phyloP scores from a whole-genome alignment of 768 basidiomycete species.

The Cystobasidium ongulense region DNA sequence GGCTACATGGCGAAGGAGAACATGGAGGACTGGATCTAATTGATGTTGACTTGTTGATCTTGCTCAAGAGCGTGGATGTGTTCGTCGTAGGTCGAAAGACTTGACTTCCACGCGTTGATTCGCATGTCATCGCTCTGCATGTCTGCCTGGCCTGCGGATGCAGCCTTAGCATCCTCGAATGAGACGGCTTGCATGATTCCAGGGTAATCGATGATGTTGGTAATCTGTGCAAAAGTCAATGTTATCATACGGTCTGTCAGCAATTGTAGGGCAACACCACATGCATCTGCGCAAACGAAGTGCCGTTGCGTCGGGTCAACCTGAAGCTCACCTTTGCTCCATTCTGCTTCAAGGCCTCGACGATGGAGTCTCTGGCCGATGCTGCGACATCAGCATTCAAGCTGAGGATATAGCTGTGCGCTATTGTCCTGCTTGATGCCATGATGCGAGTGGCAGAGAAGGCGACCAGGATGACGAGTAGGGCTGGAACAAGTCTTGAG shows the following conservation, averaged over 20 bases:
- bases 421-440: neutral
- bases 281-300: neutral
- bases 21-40: neutral
- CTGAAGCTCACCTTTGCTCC: constrained; percentile 9
- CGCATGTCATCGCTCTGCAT: constrained; percentile 3
- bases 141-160: neutral
- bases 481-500: neutral
- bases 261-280: neutral
- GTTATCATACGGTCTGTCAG: neutral
- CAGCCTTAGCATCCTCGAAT: constrained; percentile 15
- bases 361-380: neutral
- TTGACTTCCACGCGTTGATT: constrained; percentile 18
- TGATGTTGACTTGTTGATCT: constrained; percentile 23
- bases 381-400: constrained; percentile 12
- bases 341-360: constrained; percentile 11
- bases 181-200: constrained; percentile 25
- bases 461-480: neutral
- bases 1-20: neutral
- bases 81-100: neutral
- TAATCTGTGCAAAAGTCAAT: neutral
- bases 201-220: constrained; percentile 18
- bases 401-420: constrained; percentile 20
- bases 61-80: constrained; percentile 15
- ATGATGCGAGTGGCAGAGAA: neutral
- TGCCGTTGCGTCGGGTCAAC: neutral